These are phyloP conservation scores for Diplodia intermedia DNA, from an alignment of 2,329 filamentous ascomycete genomes.

Conservation along the genomic window DNA sequence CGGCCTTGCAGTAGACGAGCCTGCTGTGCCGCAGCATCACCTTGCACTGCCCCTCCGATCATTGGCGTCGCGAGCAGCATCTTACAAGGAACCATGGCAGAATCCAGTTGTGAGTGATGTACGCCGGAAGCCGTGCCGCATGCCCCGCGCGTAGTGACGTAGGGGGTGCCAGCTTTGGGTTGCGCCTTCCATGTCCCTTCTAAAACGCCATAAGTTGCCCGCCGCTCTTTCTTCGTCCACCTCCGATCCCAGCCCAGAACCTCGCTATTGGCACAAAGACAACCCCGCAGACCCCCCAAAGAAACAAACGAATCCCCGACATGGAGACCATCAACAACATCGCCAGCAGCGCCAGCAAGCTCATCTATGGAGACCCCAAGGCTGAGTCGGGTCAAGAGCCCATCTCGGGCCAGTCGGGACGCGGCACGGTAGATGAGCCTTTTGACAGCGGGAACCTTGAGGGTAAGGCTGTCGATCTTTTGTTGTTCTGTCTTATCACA, in stretches of 20 bases:
- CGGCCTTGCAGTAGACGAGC: constrained; percentile 4
- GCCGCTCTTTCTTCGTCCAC: neutral
- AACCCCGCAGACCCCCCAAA: neutral
- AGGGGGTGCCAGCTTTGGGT: neutral
- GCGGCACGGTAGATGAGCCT: constrained; percentile 72
- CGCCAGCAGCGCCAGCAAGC: constrained; percentile 44
- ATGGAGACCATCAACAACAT: constrained; percentile 52
- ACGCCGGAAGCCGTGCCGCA: constrained; percentile 12
- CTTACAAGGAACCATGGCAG: constrained; percentile 12
- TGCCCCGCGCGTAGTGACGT: constrained; percentile 21
- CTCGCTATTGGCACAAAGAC: neutral
- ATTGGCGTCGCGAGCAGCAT: constrained; percentile 17
- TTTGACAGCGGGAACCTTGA: constrained; percentile 81
- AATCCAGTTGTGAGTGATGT: constrained; percentile 12
- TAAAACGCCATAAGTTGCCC: neutral
- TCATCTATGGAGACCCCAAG: constrained; percentile 46
- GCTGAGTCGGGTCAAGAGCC: constrained; percentile 65
- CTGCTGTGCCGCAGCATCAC: neutral
- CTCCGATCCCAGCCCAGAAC: neutral
- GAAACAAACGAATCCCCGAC: constrained; percentile 15
- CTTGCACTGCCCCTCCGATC: constrained; percentile 1
- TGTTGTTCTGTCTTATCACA: constrained; percentile 2
- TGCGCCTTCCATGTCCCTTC: neutral
- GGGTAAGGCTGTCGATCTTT: constrained; percentile 50
- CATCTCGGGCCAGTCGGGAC: constrained; percentile 71